These are phyloP conservation scores for Stenocarpella maydis DNA, from an alignment of 2,329 filamentous ascomycete species.

Conservation along the genomic window DNA sequence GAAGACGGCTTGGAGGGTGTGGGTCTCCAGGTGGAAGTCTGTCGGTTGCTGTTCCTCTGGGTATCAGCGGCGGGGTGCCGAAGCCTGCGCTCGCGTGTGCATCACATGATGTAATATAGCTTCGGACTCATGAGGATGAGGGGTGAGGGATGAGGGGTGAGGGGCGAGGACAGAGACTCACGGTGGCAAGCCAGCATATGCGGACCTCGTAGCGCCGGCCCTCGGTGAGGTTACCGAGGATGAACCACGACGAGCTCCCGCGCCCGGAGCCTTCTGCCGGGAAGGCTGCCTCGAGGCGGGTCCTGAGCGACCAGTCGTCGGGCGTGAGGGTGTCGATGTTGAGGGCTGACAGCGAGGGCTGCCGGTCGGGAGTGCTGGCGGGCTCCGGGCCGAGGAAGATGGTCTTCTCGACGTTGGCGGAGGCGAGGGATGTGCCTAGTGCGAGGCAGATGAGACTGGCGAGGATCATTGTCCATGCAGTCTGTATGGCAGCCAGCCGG, in stretches of 20 bases:
- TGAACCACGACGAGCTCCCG: constrained; percentile 78
- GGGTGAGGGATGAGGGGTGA: no score
- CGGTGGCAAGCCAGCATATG: constrained; percentile 92
- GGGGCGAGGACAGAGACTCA: constrained; percentile 56
- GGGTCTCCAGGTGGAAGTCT: constrained; percentile 73
- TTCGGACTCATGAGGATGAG: no score
- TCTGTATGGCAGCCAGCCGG: neutral
- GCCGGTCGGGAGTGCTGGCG: constrained; percentile 62
- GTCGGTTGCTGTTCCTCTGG: constrained; percentile 80
- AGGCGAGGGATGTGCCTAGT: constrained; percentile 34
- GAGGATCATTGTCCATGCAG: neutral
- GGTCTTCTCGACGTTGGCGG: constrained; percentile 88
- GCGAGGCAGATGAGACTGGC: constrained; percentile 32
- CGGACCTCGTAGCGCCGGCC: constrained; percentile 88
- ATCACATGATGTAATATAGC: no score
- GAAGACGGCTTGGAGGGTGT: constrained; percentile 68
- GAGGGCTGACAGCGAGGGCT: constrained; percentile 66
- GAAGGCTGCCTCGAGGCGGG: constrained; percentile 73
- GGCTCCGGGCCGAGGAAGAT: constrained; percentile 80
- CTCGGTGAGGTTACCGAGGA: constrained; percentile 74
- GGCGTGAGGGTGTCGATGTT: constrained; percentile 72
- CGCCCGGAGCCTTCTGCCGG: constrained; percentile 59
- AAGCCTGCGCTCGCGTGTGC: no score
- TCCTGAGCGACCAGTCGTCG: constrained; percentile 62
- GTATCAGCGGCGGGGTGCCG: neutral